Base-by-base conservation (phyloP, 169 alveolate species). In the Fabrea salina region DNA sequence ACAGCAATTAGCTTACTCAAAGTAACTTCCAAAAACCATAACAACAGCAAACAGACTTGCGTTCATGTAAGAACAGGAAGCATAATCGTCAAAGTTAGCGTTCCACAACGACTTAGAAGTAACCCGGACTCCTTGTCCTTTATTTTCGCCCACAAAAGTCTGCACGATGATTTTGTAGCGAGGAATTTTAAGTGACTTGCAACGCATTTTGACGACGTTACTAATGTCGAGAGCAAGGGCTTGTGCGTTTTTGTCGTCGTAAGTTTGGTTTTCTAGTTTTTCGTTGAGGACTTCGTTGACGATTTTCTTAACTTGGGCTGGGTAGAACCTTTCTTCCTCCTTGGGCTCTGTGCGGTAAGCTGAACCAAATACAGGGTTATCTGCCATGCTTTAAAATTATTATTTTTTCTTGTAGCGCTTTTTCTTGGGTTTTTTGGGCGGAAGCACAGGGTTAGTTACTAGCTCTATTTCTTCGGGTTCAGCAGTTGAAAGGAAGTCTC, bases 61-160 rank as follows among this genome's bases (percentile, higher is more conserved):
- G 54, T 66, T 53, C n/a, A 72, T 27, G 57, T 58, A 75, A 32
- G 93, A 75, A 70, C 25, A 79, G 0, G 92, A 82, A 1, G 93
- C 88, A 74, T 85, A 85, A 89, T 86, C 88, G 66, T 91, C 96
- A 53, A 82, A 61, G 50, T 80, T 56, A 40, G 77, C 88, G 61
- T 88, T 92, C 93, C 96, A 91, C 8, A 91, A 82, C 76, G 90
- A 82, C 75, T 91, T 91, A 57, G 91, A 82, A 4, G 92, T 86
- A 2, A 88, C 83, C 43, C 93, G 76, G n/a, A 91, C 79, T 22
- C 96, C 96, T 76, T 91, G 91, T 1, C 92, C 92, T 2, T 82
- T 53, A n/a, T 82, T 76, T 71, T 91, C 94, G 25, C 91, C 89
- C 4, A 91, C 80, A 3, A 86, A 86, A 30, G 91, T 86, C 53